Conservation (phyloP, 116 monocot species). For the Posidonia oceanica region DNA sequence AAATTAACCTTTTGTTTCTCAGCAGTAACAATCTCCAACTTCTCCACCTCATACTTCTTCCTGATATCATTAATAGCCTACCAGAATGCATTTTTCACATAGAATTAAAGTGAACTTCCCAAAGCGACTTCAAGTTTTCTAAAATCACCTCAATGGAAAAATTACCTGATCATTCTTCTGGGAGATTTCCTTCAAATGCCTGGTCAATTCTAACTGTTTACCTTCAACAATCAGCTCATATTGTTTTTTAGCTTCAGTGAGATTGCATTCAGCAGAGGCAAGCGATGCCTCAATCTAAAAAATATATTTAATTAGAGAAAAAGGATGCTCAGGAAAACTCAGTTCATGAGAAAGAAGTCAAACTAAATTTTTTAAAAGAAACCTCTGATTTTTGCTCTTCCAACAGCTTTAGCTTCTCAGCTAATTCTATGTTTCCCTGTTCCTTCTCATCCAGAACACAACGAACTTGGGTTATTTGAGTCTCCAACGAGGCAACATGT, state of each 20-base stretch:
- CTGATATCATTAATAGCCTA: slow-evolving; percentile 96
- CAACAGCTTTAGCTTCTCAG: slow-evolving; percentile 53
- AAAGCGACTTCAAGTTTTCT: not conserved
- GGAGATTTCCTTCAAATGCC: slow-evolving; percentile 88
- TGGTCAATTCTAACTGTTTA: slow-evolving; percentile 83
- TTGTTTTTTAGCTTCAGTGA: slow-evolving; percentile 62
- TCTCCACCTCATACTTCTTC: slow-evolving; percentile 82
- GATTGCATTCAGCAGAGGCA: slow-evolving; percentile 47
- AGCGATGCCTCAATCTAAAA: slow-evolving; percentile 67
- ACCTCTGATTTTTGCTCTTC: slow-evolving; percentile 79
- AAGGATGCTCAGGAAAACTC: no score
- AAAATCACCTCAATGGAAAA: not conserved
- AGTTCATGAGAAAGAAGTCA: not conserved
- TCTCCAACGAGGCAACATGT: slow-evolving; percentile 38
- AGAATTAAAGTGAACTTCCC: not conserved
- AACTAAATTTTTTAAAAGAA: not conserved
- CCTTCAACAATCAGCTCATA: slow-evolving; percentile 84
- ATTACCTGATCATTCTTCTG: slow-evolving; percentile 91
- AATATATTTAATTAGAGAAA: not conserved
- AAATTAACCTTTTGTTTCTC: slow-evolving; percentile 77
- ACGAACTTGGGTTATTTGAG: slow-evolving; percentile 43
- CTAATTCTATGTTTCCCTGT: slow-evolving; percentile 24
- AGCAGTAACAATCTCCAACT: slow-evolving; percentile 53
- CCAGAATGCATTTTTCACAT: slow-evolving; percentile 9
- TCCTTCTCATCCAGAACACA: slow-evolving; percentile 59